Evolutionary conservation across 495 filamentous ascomycete species (phyloP).

Genomic region (Xylaria curta): DNA sequence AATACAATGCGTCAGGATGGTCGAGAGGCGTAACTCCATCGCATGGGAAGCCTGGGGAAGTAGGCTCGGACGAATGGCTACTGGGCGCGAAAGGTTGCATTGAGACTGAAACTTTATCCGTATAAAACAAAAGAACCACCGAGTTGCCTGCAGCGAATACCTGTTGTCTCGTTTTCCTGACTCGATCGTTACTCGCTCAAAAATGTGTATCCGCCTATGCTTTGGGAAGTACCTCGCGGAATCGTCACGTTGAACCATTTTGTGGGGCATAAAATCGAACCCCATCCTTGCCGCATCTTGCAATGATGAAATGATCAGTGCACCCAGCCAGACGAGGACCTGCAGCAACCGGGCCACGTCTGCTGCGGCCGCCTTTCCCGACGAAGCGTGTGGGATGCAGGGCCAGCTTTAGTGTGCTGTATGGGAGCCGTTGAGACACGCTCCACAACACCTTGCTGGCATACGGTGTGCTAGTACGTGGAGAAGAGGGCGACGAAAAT

Average conservation of each 20-base stretch:
- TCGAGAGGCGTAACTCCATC: slow-evolving; percentile 8
- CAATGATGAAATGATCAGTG: slow-evolving; percentile 24
- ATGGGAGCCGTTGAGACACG: slow-evolving; percentile 27
- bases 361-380: slow-evolving; percentile 47
- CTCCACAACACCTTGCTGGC: slow-evolving; percentile 26
- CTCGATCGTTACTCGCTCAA: neutral
- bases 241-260: slow-evolving; percentile 8
- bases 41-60: slow-evolving; percentile 3
- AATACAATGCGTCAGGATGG: slow-evolving; percentile 5
- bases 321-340: slow-evolving; percentile 32
- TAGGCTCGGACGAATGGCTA: slow-evolving; percentile 12
- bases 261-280: neutral
- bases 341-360: slow-evolving; percentile 49
- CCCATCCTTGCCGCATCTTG: slow-evolving; percentile 23
- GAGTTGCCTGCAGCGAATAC: slow-evolving; percentile 4
- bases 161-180: slow-evolving; percentile 9
- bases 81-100: slow-evolving; percentile 13
- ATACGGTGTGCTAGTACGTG: slow-evolving; percentile 20
- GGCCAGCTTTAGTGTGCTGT: slow-evolving; percentile 20
- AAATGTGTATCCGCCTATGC: neutral
- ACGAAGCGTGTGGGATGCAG: slow-evolving; percentile 42
- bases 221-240: neutral
- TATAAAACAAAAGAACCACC: neutral
- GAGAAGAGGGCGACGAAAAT: slow-evolving; percentile 18
- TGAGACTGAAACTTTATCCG: neutral